A percentile compares a stretch with the other conserved stretches of the same genome.
Evolutionary conservation across 805 yeast genomes (phyloP).

Genomic region (Wickerhamiella azyma): DNA sequence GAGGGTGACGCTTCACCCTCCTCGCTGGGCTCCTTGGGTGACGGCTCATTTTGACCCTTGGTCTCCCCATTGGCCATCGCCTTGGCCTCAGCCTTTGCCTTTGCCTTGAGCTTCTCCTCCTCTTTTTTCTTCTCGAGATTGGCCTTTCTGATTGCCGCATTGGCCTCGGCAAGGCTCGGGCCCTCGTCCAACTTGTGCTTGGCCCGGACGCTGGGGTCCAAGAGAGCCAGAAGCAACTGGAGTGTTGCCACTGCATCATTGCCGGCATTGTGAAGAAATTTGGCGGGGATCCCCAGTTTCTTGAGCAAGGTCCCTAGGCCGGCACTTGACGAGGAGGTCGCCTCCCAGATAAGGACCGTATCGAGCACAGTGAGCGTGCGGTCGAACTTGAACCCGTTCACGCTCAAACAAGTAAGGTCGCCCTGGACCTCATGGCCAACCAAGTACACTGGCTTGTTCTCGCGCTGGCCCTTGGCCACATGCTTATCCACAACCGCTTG

Average conservation of each 20-base stretch:
- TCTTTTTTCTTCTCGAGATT: neutral
- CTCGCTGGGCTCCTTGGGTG: neutral
- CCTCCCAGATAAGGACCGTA: slow-evolving; percentile 33
- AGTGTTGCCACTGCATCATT: slow-evolving; percentile 58
- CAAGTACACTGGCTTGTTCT: slow-evolving; percentile 18
- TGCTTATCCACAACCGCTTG: neutral
- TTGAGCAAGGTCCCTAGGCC: slow-evolving; percentile 36
- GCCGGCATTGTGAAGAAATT: slow-evolving; percentile 54
- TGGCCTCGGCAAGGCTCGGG: slow-evolving; percentile 6
- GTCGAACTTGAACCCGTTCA: slow-evolving; percentile 25
- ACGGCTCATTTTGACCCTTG: too few relatives aligned
- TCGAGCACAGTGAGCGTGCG: slow-evolving; percentile 38
- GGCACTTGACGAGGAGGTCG: slow-evolving; percentile 6
- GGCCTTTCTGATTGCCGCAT: neutral
- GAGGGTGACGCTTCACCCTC: too few relatives aligned
- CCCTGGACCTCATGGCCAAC: slow-evolving; percentile 50
- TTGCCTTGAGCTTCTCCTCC: neutral
- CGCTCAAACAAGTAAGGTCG: slow-evolving; percentile 39
- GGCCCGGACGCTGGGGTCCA: slow-evolving; percentile 31
- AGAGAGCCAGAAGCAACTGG: slow-evolving; percentile 34
- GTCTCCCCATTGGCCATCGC: too few relatives aligned
- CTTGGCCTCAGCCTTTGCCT: too few relatives aligned
- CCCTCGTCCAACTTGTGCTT: slow-evolving; percentile 4
- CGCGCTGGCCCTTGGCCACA: slow-evolving; percentile 17
- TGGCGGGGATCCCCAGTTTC: slow-evolving; percentile 39